Evolutionary conservation across 1,284 basidiomycete species (phyloP).

Genomic region (Meira nashicola): DNA sequence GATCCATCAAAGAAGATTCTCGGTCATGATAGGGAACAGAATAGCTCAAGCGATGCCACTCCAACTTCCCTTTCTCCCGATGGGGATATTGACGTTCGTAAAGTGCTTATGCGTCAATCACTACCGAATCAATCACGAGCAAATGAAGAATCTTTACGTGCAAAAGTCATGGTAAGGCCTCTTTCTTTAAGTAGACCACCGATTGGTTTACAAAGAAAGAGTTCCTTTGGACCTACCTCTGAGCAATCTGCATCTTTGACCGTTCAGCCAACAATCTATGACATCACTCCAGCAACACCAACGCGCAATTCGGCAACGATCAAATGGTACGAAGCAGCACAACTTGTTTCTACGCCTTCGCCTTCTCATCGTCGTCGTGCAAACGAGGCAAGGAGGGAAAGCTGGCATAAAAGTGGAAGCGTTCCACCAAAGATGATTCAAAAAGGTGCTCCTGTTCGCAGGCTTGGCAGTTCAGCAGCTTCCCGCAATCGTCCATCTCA

Average conservation of each 20-base stretch:
- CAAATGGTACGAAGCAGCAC: slow-evolving; percentile 50
- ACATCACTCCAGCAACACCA: slow-evolving; percentile 44
- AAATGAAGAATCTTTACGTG: neutral
- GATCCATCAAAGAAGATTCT: neutral
- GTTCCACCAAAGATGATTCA: too few relatives aligned
- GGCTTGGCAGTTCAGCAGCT: too few relatives aligned
- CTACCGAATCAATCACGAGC: neutral
- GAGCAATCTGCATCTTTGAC: slow-evolving; percentile 17
- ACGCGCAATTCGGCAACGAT: slow-evolving; percentile 33
- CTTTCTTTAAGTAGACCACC: neutral
- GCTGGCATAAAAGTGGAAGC: neutral
- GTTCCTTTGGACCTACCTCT: slow-evolving; percentile 14
- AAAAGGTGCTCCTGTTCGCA: too few relatives aligned
- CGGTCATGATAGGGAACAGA: neutral
- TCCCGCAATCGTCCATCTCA: neutral
- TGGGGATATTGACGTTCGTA: too few relatives aligned
- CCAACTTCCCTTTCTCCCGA: neutral
- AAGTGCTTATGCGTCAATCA: neutral
- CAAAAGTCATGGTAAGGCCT: neutral
- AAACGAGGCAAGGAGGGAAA: slow-evolving; percentile 11
- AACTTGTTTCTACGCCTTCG: slow-evolving; percentile 40
- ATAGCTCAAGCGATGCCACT: neutral
- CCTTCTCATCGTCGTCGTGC: slow-evolving; percentile 27
- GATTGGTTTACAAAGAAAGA: slow-evolving; percentile 18
- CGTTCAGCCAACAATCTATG: slow-evolving; percentile 22